Evolutionary conservation across 768 basidiomycete species (phyloP).

Genomic region (Lyophyllum decastes): DNA sequence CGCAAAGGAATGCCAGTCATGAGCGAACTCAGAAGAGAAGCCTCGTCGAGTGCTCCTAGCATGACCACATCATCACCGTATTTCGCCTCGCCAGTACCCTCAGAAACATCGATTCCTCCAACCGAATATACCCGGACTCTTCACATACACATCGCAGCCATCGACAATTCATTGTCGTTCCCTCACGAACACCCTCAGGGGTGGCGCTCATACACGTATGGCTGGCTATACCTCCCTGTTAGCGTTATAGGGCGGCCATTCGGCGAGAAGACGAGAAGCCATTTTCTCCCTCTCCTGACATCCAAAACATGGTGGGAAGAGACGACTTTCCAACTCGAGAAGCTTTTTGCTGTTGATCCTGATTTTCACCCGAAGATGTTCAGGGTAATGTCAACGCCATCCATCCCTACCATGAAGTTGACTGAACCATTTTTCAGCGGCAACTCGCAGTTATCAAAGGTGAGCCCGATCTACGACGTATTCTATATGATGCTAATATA

Average conservation of each 20-base stretch:
- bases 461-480: slow-evolving; percentile 6
- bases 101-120: slow-evolving; percentile 34
- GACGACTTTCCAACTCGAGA: slow-evolving; percentile 75
- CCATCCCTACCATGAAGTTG: background rate
- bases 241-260: slow-evolving; percentile 86
- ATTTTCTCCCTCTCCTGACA: slow-evolving; percentile 80
- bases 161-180: slow-evolving; percentile 91
- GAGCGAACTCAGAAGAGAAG: slow-evolving; percentile 61
- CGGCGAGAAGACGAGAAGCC: slow-evolving; percentile 76
- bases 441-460: slow-evolving; percentile 93
- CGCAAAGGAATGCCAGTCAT: slow-evolving; percentile 71
- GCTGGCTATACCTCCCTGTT: slow-evolving; percentile 86
- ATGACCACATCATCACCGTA: slow-evolving; percentile 39
- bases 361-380: slow-evolving; percentile 94
- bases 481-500: slow-evolving; percentile 3
- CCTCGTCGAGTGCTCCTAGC: slow-evolving; percentile 34
- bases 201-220: slow-evolving; percentile 80
- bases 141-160: slow-evolving; percentile 90
- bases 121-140: slow-evolving; percentile 62
- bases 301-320: slow-evolving; percentile 91
- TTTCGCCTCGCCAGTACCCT: slow-evolving; percentile 36
- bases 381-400: slow-evolving; percentile 41
- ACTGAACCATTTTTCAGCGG: slow-evolving; percentile 43
- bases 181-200: slow-evolving; percentile 88
- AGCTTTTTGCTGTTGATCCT: slow-evolving; percentile 77